Evolutionary conservation across 306 rosid genomes (phyloP), one percentile per base, ranked within the genome.

Genomic region (Cercis canadensis): DNA sequence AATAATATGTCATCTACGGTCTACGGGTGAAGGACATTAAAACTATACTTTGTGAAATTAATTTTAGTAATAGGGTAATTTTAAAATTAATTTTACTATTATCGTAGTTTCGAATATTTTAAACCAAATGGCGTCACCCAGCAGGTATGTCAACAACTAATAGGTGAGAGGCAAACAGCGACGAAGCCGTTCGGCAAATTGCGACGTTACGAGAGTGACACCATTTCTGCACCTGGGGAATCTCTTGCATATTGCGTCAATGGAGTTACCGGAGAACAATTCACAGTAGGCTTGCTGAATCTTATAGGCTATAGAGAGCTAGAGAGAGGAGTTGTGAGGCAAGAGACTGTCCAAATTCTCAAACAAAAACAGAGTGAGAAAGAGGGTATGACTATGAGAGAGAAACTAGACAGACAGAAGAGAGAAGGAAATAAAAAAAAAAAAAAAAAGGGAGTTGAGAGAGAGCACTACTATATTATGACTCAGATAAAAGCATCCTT

Each of bases 401-500:
- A 62, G n/a, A 33, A 12, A 49, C 24, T 13, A 21, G 61, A 36
- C 29, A 24, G 57, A 47, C 14, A 46, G 29, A 41, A 8, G 6
- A 47, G 21, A 1, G 9, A n/a, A n/a, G n/a, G n/a, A n/a, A n/a
- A 41, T n/a, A 24, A 24, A 24, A 24, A 24, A 24, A 24, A 3
- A 24, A 8, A 12, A 51, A n/a, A n/a, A n/a, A n/a, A n/a, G n/a
- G n/a, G 29, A 14, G 10, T 40, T 5, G n/a, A n/a, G 17, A 43
- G 19, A 29, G 21, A 62, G 62, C 37, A 15, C 29, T 24, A 11
- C n/a, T 78, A 65, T 82, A 63, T 62, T 61, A 83, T 60, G 78
- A 76, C 72, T 43, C 32, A 57, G 75, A 76, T 41, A 74, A 68
- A 72, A 44, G 79, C 72, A 51, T 58, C 67, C 75, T 82, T 84